phyloP scores from a whole-genome alignment of 2,329 filamentous ascomycete species.

The Helicocarpus griseus region DNA sequence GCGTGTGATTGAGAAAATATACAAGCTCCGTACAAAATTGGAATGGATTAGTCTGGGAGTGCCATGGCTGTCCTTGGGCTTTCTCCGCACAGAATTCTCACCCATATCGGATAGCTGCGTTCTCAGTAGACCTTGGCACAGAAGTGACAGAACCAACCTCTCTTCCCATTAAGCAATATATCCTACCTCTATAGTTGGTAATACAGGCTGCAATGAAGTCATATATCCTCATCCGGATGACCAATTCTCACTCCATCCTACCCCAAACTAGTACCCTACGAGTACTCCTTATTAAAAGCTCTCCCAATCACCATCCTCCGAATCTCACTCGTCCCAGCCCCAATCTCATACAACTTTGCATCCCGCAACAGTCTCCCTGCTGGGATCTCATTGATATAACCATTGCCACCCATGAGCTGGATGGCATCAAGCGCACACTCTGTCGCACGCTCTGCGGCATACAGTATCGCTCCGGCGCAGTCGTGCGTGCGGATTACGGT shows the following conservation, averaged over 20 bases:
- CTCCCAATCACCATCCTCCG: constrained; percentile 88
- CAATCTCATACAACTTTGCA: constrained; percentile 86
- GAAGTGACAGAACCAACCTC: too few species aligned
- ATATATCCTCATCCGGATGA: too few species aligned
- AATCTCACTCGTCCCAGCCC: constrained; percentile 90
- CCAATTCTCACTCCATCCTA: neutral
- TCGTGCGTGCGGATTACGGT: constrained; percentile 67
- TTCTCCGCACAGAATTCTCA: too few species aligned
- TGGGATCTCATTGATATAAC: constrained; percentile 91
- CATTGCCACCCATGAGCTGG: constrained; percentile 88
- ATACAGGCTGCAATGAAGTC: too few species aligned
- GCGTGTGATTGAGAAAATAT: too few species aligned
- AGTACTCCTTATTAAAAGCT: constrained; percentile 75
- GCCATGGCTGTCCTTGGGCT: too few species aligned
- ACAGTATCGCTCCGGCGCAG: constrained; percentile 87
- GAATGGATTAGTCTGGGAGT: too few species aligned
- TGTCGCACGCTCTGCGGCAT: constrained; percentile 82
- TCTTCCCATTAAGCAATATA: too few species aligned
- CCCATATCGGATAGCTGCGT: too few species aligned
- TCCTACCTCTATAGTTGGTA: too few species aligned
- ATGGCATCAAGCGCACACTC: constrained; percentile 53
- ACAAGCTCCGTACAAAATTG: too few species aligned
- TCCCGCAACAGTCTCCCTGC: constrained; percentile 74
- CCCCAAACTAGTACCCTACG: neutral
- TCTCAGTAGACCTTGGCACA: too few species aligned